phyloP scores from a whole-genome alignment of 1,284 basidiomycete genomes.

The Cutaneotrichosporon mucoides region DNA sequence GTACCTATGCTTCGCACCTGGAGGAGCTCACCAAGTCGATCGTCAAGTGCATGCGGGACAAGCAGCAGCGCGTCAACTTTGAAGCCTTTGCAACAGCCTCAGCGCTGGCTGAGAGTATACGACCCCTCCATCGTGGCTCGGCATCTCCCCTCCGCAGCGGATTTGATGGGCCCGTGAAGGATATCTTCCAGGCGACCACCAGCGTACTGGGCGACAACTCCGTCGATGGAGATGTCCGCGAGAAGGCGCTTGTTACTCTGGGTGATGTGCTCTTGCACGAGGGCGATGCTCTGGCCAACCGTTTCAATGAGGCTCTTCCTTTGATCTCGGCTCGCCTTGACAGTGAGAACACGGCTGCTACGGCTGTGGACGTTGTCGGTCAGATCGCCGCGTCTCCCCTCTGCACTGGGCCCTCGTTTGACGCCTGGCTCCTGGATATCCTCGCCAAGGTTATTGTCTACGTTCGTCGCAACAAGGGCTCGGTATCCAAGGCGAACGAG shows the following conservation, averaged over 20 bases:
- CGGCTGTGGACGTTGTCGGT: constrained; percentile 52
- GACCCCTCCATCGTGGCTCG: constrained; percentile 34
- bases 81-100: constrained; percentile 65
- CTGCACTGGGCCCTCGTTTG: constrained; percentile 50
- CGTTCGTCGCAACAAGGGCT: constrained; percentile 72
- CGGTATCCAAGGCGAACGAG: constrained; percentile 68
- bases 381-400: constrained; percentile 50
- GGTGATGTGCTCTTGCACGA: constrained; percentile 83
- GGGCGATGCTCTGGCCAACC: constrained; percentile 58
- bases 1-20: constrained; percentile 62
- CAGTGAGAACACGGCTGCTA: constrained; percentile 53
- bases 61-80: constrained; percentile 55
- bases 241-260: constrained; percentile 73
- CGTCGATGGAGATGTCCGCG: constrained; percentile 86
- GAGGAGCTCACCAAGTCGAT: constrained; percentile 66
- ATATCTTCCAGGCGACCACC: constrained; percentile 70
- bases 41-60: constrained; percentile 61
- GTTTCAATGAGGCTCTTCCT: constrained; percentile 51
- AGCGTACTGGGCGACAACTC: constrained; percentile 69
- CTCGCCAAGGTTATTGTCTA: constrained; percentile 73
- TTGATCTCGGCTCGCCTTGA: constrained; percentile 74
- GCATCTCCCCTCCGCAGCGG: constrained; percentile 34
- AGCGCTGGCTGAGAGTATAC: constrained; percentile 51
- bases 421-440: constrained; percentile 73
- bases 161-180: constrained; percentile 56